A percentile compares a stretch with the other conserved stretches of the same genome.
Evolutionary conservation across 768 basidiomycete genomes (phyloP).

Genomic region (Amanita fuliginea): DNA sequence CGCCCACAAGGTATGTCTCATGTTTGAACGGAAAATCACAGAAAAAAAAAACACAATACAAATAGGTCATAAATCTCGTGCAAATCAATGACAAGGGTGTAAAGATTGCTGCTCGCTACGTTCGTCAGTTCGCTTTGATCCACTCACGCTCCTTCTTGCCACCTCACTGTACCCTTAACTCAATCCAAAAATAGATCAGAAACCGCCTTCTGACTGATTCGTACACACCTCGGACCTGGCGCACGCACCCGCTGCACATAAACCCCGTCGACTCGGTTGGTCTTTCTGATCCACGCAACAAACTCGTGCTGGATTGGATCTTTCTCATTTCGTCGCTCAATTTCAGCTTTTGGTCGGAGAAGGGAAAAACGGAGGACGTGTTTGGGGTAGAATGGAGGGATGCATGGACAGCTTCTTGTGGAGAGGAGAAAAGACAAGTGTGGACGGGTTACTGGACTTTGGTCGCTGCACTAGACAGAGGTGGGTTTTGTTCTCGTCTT

Average conservation of each 20-base stretch:
- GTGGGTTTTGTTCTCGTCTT: constrained; percentile 26
- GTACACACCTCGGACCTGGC: constrained; percentile 77
- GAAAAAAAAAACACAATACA: not conserved
- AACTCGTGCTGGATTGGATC: constrained; percentile 67
- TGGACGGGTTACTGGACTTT: constrained; percentile 86
- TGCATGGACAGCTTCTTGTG: constrained; percentile 40
- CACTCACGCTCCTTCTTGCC: not conserved
- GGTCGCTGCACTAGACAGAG: constrained; percentile 74
- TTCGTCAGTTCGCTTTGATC: constrained; percentile 19
- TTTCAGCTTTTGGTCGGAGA: constrained; percentile 85
- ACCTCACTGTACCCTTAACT: not conserved
- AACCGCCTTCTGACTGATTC: constrained; percentile 44
- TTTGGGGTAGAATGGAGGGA: constrained; percentile 74
- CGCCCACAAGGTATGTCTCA: constrained; percentile 39
- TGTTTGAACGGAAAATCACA: not conserved
- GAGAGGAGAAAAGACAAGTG: constrained; percentile 18
- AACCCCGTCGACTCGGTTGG: constrained; percentile 57
- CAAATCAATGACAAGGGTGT: constrained; percentile 51
- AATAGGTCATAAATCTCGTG: constrained; percentile 50
- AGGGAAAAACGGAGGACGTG: constrained; percentile 42
- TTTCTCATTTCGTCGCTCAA: constrained; percentile 81
- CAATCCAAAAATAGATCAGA: constrained; percentile 39
- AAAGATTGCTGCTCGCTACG: constrained; percentile 53
- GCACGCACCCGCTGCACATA: constrained; percentile 65
- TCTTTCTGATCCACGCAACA: constrained; percentile 40